Percentiles rank a stretch among this genome's conserved stretches.
phyloP scores from a whole-genome alignment of 225 moss, liverwort and hornwort genomes.

The Anthoceros angustus region DNA sequence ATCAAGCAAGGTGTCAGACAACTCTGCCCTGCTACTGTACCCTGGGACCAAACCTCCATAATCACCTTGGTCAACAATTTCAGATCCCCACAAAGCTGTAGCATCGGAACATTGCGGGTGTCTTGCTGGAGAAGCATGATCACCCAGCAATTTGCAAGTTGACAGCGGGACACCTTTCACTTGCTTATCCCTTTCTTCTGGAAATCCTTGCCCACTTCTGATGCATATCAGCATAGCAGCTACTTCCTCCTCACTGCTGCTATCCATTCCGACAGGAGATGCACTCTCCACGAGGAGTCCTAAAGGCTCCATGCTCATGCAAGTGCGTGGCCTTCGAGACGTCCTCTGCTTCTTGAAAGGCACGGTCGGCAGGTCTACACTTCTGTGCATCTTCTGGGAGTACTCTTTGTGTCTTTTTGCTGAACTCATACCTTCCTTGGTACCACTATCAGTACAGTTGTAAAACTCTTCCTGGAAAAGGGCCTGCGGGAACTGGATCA shows the following conservation, averaged over 20 bases:
- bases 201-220: background rate
- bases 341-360: background rate
- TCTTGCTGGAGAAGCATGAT: background rate
- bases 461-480: background rate
- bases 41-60: background rate
- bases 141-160: background rate
- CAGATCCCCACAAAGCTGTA: background rate
- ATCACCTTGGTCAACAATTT: background rate
- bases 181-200: background rate
- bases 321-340: background rate
- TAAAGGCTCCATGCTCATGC: background rate
- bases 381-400: background rate
- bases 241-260: conserved; percentile 3
- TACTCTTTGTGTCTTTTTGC: background rate
- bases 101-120: background rate
- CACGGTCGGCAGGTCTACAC: background rate
- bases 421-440: background rate
- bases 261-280: background rate
- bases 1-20: background rate
- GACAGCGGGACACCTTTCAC: background rate
- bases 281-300: background rate
- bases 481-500: background rate
- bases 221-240: background rate
- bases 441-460: background rate
- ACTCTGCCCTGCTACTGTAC: background rate